Conservation (phyloP, 2,329 filamentous ascomycete genomes). For the Didymosphaeria variabile region DNA sequence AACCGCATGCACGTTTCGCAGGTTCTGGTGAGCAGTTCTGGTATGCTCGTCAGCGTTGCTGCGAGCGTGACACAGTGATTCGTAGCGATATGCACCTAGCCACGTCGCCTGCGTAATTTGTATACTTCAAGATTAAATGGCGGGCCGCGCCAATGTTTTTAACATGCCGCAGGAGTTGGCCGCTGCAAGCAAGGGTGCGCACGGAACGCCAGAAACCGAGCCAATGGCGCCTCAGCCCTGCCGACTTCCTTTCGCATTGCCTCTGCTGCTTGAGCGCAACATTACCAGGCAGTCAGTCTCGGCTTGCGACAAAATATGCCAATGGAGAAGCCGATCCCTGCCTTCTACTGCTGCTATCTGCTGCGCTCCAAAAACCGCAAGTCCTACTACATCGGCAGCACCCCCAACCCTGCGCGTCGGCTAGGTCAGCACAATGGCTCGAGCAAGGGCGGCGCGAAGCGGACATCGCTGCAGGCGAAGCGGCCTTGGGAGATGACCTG, state of each 20-base stretch:
- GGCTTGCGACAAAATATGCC: conserved; percentile 16
- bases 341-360: conserved; percentile 93
- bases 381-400: conserved; percentile 88
- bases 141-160: conserved; percentile 16
- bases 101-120: conserved; percentile 19
- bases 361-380: conserved; percentile 80
- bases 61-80: neutral
- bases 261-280: neutral
- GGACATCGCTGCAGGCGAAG: conserved; percentile 72
- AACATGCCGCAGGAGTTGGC: conserved; percentile 11
- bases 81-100: conserved; percentile 8
- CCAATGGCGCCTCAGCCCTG: conserved; percentile 21
- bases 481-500: conserved; percentile 85
- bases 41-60: neutral
- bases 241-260: conserved; percentile 11
- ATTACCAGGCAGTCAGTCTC: neutral
- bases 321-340: conserved; percentile 68
- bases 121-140: conserved; percentile 25
- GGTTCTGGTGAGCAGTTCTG: neutral
- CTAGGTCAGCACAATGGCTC: conserved; percentile 92
- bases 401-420: conserved; percentile 84
- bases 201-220: conserved; percentile 1
- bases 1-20: too few species aligned
- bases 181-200: conserved; percentile 18
- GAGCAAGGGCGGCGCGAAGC: conserved; percentile 79